Evolutionary conservation across 441 rosid genomes (phyloP), one percentile per base, ranked within the genome.

Genomic region (Adansonia rubrostipa): DNA sequence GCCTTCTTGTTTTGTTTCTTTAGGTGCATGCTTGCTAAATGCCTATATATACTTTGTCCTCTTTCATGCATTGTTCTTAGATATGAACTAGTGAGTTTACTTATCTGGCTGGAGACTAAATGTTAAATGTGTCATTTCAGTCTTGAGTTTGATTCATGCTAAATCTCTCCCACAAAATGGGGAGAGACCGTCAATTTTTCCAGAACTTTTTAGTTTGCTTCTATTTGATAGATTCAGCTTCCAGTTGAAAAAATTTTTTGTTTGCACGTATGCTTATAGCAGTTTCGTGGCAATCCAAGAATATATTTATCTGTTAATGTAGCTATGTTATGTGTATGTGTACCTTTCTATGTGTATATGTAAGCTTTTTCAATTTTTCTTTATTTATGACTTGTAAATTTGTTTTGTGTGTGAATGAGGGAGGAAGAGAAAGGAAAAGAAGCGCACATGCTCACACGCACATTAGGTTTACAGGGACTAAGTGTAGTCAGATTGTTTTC

Each of bases 381-480:
- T 74, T 47, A 63, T 22, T 68, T 56, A 67, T 60, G 67, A 67
- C 78, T 74, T n/a, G 71, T 75, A 66, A 76, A 77, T 50, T 24
- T 42, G 33, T 33, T 36, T 0, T 40, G 15, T 77, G 20, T 24
- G 60, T 6, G 33, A 61, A 13, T 50, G 13, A 1, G 36, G 17
- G 40, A 20, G 56, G 44, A 33, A 15, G n/a, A 5, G 54, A 50
- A n/a, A 9, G 19, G 17, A 11, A 24, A 60, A 51, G 60, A 40
- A 40, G 72, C 14, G 20, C 15, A 48, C 3, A 3, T 47, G 45
- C 19, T 7, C 17, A 11, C 11, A 42, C 19, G 6, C 14, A 44
- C 15, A 60, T 20, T 13, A 24, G 47, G 75, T 56, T 77, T 45
- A 28, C 6, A 61, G 64, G 44, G 3, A 40, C 62, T 9, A 44